phyloP scores from a whole-genome alignment of 768 basidiomycete species.

The Ramaria rubella region DNA sequence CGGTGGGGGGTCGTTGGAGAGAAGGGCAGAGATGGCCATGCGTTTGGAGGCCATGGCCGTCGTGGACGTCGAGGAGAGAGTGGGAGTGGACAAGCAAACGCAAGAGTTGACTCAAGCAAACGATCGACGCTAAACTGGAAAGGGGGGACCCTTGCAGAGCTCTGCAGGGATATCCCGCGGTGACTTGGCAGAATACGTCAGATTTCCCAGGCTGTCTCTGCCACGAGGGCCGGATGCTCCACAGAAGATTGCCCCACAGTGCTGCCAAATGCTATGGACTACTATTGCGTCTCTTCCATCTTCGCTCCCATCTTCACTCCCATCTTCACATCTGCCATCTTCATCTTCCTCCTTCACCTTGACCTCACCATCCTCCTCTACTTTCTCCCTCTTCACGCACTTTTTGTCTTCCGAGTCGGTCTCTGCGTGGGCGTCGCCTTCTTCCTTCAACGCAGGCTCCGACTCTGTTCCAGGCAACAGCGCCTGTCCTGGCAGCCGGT shows the following conservation, averaged over 20 bases:
- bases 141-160: not conserved
- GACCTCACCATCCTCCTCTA: not conserved
- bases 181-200: too few relatives aligned
- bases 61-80: slow-evolving; percentile 1
- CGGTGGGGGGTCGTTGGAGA: not conserved
- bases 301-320: not conserved
- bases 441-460: slow-evolving; percentile 16
- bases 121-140: not conserved
- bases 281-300: not conserved
- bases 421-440: not conserved
- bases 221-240: too few relatives aligned
- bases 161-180: too few relatives aligned
- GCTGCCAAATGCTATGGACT: not conserved
- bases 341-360: not conserved
- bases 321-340: not conserved
- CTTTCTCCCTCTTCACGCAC: not conserved
- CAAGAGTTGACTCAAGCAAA: not conserved
- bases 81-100: not conserved
- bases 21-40: slow-evolving; percentile 1
- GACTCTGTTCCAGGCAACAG: slow-evolving; percentile 37
- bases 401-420: not conserved
- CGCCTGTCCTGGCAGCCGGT: slow-evolving; percentile 55
- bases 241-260: not conserved
- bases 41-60: slow-evolving; percentile 5
- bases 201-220: too few relatives aligned